These are phyloP conservation scores for Tricholoma furcatifolium DNA, from an alignment of 768 basidiomycete species.

Conservation along the genomic window DNA sequence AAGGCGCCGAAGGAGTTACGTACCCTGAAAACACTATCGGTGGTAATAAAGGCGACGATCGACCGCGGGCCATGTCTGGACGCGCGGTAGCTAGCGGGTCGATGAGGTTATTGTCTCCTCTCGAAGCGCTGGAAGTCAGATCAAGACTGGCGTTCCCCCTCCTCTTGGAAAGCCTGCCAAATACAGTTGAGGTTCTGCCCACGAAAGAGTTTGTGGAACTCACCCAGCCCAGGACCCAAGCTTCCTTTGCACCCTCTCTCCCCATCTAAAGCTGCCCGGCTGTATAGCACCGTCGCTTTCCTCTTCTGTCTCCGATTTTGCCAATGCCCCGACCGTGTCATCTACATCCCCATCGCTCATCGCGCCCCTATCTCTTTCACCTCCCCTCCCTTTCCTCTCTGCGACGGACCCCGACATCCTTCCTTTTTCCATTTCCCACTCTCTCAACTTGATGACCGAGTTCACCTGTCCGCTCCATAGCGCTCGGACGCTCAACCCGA, in stretches of 20 bases:
- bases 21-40: conserved; percentile 29
- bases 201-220: conserved; percentile 11
- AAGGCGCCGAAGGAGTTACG: background rate
- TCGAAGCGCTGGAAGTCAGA: conserved; percentile 9
- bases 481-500: conserved; percentile 37
- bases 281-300: conserved; percentile 37
- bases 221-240: conserved; percentile 46
- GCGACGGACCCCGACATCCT: conserved; percentile 12
- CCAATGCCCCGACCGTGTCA: conserved; percentile 15
- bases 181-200: background rate
- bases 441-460: conserved; percentile 36
- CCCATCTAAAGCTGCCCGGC: conserved; percentile 34
- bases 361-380: conserved; percentile 22
- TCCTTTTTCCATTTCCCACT: conserved; percentile 30
- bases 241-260: conserved; percentile 41
- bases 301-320: conserved; percentile 41
- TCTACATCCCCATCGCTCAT: conserved; percentile 43
- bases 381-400: conserved; percentile 13
- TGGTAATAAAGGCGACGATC: conserved; percentile 31
- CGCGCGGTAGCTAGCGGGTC: conserved; percentile 10
- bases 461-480: conserved; percentile 45
- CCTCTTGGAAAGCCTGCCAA: conserved; percentile 24
- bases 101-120: conserved; percentile 2
- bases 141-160: conserved; percentile 19
- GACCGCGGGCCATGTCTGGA: conserved; percentile 5